Conservation (phyloP, 2,329 filamentous ascomycete genomes). For the Cladobotryum mycophilum region DNA sequence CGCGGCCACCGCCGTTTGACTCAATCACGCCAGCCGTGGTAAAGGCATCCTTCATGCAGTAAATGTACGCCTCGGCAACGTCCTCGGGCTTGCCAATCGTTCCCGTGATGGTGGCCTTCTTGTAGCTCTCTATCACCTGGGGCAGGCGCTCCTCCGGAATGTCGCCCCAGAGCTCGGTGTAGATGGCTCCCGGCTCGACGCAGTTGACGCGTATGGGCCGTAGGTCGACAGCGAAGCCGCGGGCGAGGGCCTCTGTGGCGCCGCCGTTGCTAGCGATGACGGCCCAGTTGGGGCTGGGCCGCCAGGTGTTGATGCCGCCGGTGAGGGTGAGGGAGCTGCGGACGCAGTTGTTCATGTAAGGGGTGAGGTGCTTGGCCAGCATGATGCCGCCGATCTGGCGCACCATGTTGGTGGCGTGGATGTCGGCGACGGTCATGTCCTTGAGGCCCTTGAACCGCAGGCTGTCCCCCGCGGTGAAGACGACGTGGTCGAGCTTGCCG, state of each 20-base stretch:
- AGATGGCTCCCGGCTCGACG: conserved; percentile 49
- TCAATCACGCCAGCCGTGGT: conserved; percentile 27
- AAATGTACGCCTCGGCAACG: conserved; percentile 38
- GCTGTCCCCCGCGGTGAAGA: conserved; percentile 49
- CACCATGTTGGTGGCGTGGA: conserved; percentile 38
- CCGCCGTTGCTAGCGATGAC: conserved; percentile 42
- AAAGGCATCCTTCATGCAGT: conserved; percentile 36
- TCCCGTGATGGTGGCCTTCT: conserved; percentile 15
- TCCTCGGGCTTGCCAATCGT: conserved; percentile 30
- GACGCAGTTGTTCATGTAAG: conserved; percentile 35
- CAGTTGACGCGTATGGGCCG: conserved; percentile 58
- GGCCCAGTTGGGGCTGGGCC: conserved; percentile 46
- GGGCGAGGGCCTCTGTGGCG: conserved; percentile 46
- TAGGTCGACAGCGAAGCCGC: conserved; percentile 55
- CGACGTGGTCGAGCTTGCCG: conserved; percentile 48
- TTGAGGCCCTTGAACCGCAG: conserved; percentile 30
- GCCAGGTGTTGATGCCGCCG: conserved; percentile 44
- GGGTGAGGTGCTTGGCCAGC: conserved; percentile 42
- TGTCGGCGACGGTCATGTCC: conserved; percentile 34
- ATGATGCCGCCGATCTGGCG: conserved; percentile 46
- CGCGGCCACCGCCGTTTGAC: conserved; percentile 19
- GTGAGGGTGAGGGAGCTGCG: conserved; percentile 50
- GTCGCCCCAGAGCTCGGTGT: conserved; percentile 35
- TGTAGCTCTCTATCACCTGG: conserved; percentile 11
- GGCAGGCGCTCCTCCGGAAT: conserved; percentile 14